Evolutionary conservation across 805 yeast species (phyloP).

Genomic region (Metschnikowia corniflorae): DNA sequence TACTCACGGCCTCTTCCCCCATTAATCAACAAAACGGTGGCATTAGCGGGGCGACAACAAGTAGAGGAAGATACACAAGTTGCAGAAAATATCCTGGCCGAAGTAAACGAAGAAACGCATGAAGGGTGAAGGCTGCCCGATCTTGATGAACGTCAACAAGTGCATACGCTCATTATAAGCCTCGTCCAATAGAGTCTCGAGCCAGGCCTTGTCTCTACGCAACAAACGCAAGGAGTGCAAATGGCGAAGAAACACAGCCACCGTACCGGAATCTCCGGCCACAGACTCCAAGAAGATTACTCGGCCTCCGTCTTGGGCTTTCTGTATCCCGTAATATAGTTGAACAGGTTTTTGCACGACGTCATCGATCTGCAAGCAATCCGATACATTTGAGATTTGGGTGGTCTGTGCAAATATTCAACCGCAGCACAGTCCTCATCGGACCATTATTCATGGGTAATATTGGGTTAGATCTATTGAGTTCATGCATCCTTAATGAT

Average conservation of each 20-base stretch:
- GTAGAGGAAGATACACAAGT: slow-evolving; percentile 58
- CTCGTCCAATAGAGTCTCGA: slow-evolving; percentile 69
- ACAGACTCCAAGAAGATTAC: slow-evolving; percentile 63
- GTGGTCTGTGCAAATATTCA: slow-evolving; percentile 49
- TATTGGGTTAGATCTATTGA: slow-evolving; percentile 39
- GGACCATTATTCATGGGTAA: slow-evolving; percentile 36
- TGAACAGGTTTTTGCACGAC: slow-evolving; percentile 50
- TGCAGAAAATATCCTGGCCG: slow-evolving; percentile 72
- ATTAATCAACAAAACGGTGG: slow-evolving; percentile 73
- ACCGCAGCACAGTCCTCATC: slow-evolving; percentile 36
- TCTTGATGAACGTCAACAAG: slow-evolving; percentile 60
- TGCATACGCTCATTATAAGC: slow-evolving; percentile 81
- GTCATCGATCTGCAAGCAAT: slow-evolving; percentile 48
- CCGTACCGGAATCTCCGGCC: slow-evolving; percentile 81
- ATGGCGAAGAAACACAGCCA: slow-evolving; percentile 69
- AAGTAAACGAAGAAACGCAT: slow-evolving; percentile 51
- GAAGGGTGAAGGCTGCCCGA: slow-evolving; percentile 60
- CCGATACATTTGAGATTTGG: slow-evolving; percentile 46
- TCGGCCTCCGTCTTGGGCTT: slow-evolving; percentile 44
- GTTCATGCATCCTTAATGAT: no score
- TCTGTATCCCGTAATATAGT: slow-evolving; percentile 59
- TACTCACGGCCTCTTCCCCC: slow-evolving; percentile 75
- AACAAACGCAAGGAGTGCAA: slow-evolving; percentile 59
- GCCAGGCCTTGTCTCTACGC: slow-evolving; percentile 68
- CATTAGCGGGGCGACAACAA: slow-evolving; percentile 59